phyloP scores from a whole-genome alignment of 805 yeast species.

The Candida wancherniae region DNA sequence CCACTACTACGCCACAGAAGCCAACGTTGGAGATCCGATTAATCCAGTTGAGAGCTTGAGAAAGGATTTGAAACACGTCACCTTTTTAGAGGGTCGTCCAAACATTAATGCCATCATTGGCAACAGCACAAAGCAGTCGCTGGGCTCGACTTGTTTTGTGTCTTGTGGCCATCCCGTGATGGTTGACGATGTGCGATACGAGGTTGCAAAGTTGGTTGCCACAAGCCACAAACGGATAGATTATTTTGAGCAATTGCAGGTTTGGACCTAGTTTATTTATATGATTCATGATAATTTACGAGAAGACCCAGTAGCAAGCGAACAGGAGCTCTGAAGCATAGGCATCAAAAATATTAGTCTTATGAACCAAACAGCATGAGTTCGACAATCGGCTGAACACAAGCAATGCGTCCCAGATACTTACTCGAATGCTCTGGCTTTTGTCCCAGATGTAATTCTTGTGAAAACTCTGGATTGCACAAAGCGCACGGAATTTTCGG shows the following conservation, averaged over 20 bases:
- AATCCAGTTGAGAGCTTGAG: constrained; percentile 6
- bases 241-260: constrained; percentile 19
- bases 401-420: too few relatives aligned
- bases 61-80: constrained; percentile 8
- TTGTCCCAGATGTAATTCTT: too few relatives aligned
- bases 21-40: constrained; percentile 2
- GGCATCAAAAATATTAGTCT: background rate
- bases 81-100: constrained; percentile 13
- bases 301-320: background rate
- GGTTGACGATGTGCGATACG: constrained; percentile 28
- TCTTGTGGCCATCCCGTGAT: constrained; percentile 31
- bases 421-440: too few relatives aligned
- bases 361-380: too few relatives aligned
- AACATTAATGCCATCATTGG: constrained; percentile 10
- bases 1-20: constrained; percentile 2
- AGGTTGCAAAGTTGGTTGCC: constrained; percentile 12
- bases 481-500: too few relatives aligned
- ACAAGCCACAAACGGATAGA: constrained; percentile 8
- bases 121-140: constrained; percentile 1
- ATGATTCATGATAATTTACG: background rate
- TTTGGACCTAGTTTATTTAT: constrained; percentile 18
- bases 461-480: too few relatives aligned
- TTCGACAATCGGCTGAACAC: too few relatives aligned
- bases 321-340: background rate
- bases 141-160: constrained; percentile 20